Conservation (phyloP, 257 asterid genomes). For the Penstemon eatonii region DNA sequence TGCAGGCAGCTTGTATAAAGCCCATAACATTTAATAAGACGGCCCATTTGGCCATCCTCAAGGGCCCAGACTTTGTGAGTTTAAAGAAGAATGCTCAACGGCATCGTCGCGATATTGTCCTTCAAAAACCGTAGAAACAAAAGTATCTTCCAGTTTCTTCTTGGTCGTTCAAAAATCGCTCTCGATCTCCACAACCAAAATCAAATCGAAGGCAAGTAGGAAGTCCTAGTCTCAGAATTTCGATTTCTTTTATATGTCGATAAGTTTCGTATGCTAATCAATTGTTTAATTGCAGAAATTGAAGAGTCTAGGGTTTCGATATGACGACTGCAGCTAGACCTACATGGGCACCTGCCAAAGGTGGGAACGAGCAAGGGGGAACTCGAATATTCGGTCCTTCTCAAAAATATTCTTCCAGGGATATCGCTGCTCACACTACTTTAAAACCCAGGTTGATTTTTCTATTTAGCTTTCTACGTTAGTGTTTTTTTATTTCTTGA, state of each 20-base stretch:
- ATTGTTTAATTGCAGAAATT: not conserved
- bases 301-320: constrained; percentile 29
- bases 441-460: constrained; percentile 71
- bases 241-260: not conserved
- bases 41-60: too few species aligned
- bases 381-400: constrained; percentile 93
- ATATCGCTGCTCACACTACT: constrained; percentile 85
- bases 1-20: too few species aligned
- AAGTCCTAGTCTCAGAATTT: not conserved
- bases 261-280: not conserved
- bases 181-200: not conserved
- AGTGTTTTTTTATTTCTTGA: too few species aligned
- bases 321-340: constrained; percentile 99
- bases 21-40: too few species aligned
- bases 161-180: not conserved
- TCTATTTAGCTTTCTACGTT: not conserved
- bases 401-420: constrained; percentile 97
- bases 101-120: not conserved
- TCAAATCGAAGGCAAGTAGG: constrained; percentile 9
- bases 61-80: too few species aligned
- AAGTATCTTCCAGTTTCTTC: not conserved
- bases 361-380: constrained; percentile 98
- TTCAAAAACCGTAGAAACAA: not conserved
- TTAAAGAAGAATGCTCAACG: too few species aligned
- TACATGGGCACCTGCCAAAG: constrained; percentile 99